Evolutionary conservation across 164 flowering plant species (phyloP).

Genomic region (Kingdonia uniflora): DNA sequence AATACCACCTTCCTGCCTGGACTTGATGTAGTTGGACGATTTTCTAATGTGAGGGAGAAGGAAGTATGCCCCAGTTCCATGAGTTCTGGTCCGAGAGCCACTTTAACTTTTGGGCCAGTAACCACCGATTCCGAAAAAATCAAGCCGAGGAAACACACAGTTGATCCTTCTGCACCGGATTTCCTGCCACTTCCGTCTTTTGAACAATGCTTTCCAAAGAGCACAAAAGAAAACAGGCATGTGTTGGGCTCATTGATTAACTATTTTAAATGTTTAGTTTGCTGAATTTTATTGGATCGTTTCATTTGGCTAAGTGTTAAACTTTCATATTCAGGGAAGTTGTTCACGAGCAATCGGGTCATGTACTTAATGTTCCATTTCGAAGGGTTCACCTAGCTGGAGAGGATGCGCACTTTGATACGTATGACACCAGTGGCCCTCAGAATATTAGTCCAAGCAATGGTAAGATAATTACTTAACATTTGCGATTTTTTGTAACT

Average conservation of each 20-base stretch:
- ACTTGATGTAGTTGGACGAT: slow-evolving; percentile 33
- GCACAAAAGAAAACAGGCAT: slow-evolving; percentile 76
- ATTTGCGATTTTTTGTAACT: neutral
- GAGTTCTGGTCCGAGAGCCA: slow-evolving; percentile 42
- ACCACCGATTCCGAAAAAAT: slow-evolving; percentile 32
- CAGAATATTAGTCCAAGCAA: slow-evolving; percentile 61
- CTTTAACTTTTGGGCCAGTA: slow-evolving; percentile 72
- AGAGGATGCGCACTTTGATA: slow-evolving; percentile 72
- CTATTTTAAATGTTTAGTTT: neutral
- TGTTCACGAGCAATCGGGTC: slow-evolving; percentile 81
- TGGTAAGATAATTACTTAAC: slow-evolving; percentile 38
- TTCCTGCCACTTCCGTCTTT: slow-evolving; percentile 84
- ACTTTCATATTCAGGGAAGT: slow-evolving; percentile 57
- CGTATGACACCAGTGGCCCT: slow-evolving; percentile 97
- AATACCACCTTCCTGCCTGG: slow-evolving; percentile 50
- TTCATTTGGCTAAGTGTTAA: neutral
- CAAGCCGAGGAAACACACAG: slow-evolving; percentile 60
- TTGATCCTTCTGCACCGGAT: slow-evolving; percentile 84
- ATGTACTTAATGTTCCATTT: slow-evolving; percentile 82
- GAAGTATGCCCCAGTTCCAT: slow-evolving; percentile 16
- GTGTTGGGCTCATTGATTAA: neutral
- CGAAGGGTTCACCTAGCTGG: slow-evolving; percentile 80
- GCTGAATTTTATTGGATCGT: neutral
- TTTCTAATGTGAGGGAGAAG: slow-evolving; percentile 26
- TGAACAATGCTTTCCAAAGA: slow-evolving; percentile 85